Evolutionary conservation across 768 basidiomycete genomes (phyloP).

Genomic region (Guyanaporus albipodus): DNA sequence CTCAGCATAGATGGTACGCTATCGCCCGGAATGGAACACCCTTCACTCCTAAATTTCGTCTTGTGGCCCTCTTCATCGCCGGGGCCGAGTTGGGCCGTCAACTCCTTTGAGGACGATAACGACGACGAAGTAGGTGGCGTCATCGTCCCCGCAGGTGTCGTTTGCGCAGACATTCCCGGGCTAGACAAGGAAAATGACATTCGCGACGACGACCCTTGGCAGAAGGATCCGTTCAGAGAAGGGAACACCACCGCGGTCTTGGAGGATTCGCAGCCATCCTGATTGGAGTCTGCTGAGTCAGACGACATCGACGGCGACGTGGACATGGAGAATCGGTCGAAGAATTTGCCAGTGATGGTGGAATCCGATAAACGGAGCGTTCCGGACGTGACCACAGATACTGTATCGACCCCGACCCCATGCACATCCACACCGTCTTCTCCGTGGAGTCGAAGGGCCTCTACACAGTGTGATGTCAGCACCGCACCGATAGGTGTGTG

Average conservation of each 20-base stretch:
- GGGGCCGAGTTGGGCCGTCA: not conserved
- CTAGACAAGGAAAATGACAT: not conserved
- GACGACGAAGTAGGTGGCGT: slow-evolving; percentile 6
- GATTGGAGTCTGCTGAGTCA: not conserved
- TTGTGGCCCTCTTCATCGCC: slow-evolving; percentile 2
- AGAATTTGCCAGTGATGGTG: slow-evolving; percentile 15
- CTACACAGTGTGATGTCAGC: slow-evolving; percentile 4
- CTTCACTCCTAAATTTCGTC: not conserved
- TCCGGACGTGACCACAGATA: not conserved
- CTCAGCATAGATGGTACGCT: slow-evolving; percentile 2
- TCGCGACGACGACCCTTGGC: slow-evolving; percentile 8
- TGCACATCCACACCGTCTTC: slow-evolving; percentile 12
- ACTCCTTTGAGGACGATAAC: not conserved
- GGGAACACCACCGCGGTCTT: slow-evolving; percentile 20
- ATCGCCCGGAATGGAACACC: slow-evolving; percentile 1
- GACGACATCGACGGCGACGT: slow-evolving; percentile 1
- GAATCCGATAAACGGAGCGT: slow-evolving; percentile 11
- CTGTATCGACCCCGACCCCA: slow-evolving; percentile 6
- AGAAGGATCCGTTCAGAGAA: slow-evolving; percentile 23
- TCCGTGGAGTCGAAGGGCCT: slow-evolving; percentile 7
- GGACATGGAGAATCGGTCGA: slow-evolving; percentile 10
- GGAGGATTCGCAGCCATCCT: slow-evolving; percentile 7
- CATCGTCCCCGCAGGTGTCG: slow-evolving; percentile 7
- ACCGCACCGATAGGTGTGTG: slow-evolving; percentile 21
- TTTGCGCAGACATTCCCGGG: slow-evolving; percentile 7